These are phyloP conservation scores for Sonneratia alba DNA, from an alignment of 345 rosid genomes.

Conservation along the genomic window DNA sequence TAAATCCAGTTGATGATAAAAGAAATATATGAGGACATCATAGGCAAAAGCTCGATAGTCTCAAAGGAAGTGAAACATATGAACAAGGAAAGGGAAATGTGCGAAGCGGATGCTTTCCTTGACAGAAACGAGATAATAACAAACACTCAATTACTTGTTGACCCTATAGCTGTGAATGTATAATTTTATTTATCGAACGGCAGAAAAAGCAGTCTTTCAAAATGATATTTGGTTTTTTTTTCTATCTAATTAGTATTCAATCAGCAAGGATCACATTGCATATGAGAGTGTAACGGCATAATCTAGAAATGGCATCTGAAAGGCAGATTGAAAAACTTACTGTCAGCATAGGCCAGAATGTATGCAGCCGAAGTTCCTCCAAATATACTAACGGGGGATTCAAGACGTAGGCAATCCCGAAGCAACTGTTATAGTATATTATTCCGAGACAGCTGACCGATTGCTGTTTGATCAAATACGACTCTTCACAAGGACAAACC, in stretches of 20 bases:
- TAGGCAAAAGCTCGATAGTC: background rate
- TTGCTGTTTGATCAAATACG: conserved; percentile 74
- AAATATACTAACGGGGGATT: conserved; percentile 62
- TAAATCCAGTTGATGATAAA: conserved; percentile 11
- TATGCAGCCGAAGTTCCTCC: conserved; percentile 57
- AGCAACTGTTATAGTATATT: conserved; percentile 56
- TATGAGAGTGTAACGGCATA: no score
- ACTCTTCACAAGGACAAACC: conserved; percentile 97
- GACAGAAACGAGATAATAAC: no score
- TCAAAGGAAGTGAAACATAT: background rate
- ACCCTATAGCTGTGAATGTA: no score
- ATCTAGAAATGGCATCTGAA: background rate
- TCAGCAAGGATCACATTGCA: no score
- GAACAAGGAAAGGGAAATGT: background rate
- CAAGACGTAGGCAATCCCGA: conserved; percentile 73
- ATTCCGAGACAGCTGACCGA: conserved; percentile 95
- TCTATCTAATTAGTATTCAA: no score
- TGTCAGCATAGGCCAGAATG: conserved; percentile 79
- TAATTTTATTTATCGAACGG: no score
- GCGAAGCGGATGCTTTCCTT: no score
- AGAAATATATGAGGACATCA: conserved; percentile 1
- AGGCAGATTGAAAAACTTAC: conserved; percentile 30
- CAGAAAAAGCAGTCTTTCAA: no score
- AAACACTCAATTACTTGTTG: no score
- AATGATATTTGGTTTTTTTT: no score